These are phyloP conservation scores for Funneliformis mosseae DNA, from an alignment of 192 early-diverging fungal species.

Conservation along the genomic window DNA sequence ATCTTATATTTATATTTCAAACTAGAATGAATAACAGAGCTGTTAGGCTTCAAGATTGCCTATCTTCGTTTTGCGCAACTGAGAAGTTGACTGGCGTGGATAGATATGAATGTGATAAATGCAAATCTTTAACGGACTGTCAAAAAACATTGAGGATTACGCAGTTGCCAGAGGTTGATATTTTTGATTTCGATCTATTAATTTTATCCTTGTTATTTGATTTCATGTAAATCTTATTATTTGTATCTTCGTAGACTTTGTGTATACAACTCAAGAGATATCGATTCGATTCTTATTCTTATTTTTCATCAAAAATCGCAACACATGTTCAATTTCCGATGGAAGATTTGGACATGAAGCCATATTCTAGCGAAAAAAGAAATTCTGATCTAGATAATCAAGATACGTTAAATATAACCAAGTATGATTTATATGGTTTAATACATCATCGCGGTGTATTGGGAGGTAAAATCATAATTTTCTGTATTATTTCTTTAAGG, in stretches of 20 bases:
- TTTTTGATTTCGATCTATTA: not conserved
- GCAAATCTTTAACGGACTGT: slow-evolving; percentile 42
- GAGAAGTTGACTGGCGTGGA: slow-evolving; percentile 46
- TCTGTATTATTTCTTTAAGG: not conserved
- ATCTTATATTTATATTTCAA: not conserved
- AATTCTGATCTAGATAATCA: slow-evolving; percentile 16
- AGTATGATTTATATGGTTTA: slow-evolving; percentile 46
- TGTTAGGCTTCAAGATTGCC: slow-evolving; percentile 45
- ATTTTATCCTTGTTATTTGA: not conserved
- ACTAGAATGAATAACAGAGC: slow-evolving; percentile 34
- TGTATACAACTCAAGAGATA: slow-evolving; percentile 49
- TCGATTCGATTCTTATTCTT: slow-evolving; percentile 42
- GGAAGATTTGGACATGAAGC: slow-evolving; percentile 47
- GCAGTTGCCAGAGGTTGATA: slow-evolving; percentile 37
- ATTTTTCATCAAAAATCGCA: slow-evolving; percentile 45
- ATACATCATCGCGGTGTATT: slow-evolving; percentile 44
- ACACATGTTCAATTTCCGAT: slow-evolving; percentile 50
- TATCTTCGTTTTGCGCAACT: slow-evolving; percentile 46
- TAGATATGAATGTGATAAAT: slow-evolving; percentile 43
- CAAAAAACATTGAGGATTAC: slow-evolving; percentile 44
- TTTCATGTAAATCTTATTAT: not conserved
- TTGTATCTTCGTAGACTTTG: slow-evolving; percentile 27
- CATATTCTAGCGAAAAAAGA: slow-evolving; percentile 36
- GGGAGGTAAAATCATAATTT: slow-evolving; percentile 34
- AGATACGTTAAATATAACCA: not conserved